Base-by-base conservation (phyloP, 2,329 filamentous ascomycete genomes). In the Furcasterigmium sp. region DNA sequence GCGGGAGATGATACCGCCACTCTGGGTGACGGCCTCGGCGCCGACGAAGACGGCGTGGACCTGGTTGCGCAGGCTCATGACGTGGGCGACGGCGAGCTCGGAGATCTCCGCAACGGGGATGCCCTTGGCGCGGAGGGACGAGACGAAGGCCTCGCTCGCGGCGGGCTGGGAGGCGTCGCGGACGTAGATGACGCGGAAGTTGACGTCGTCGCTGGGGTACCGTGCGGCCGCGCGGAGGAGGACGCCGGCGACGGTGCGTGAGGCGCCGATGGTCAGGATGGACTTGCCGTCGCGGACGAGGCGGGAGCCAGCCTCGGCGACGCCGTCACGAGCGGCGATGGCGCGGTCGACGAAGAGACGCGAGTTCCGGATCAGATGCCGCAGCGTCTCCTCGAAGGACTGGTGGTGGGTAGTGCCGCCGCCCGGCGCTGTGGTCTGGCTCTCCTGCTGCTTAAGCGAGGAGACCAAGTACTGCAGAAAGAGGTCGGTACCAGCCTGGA, bases 381-480 rank as follows among this genome's bases (percentile, higher is more conserved):
- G 81, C 50, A 87, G 78, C 44, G 95, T 85, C 40, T 84, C 80
- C 50, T 91, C 86, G 64, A 97, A 97, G 59, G 86, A 48, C 53
- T 57, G 47, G 54, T 57, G 44, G 51, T 54, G 43, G 50, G 53
- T 41, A 32, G 51, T 52, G 46, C 52, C 51, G 42, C 53, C 39
- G 51, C 40, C 38, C 38, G 46, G 47, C 7, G 45, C 47, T 37
- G 49, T 42, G 32, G 50, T 50, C 54, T 56, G 61, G 37, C 59
- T 58, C 40, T 68, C 66, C 51, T 75, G 72, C 68, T 76, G 71
- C 67, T 76, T 77, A 60, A 84, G 73, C 50, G 76, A 89, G 44
- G 83, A 82, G 56, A 95, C 85, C 54, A 98, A 80, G 67, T 95
- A 97, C 61, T 91, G 85, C 62, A 93, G 87, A 73, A 98, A 97